A percentile compares a stretch with the other conserved stretches of the same genome.
Evolutionary conservation across 352 stramenopile genomes (phyloP).

Genomic region (Globisporangium mamillatum): DNA sequence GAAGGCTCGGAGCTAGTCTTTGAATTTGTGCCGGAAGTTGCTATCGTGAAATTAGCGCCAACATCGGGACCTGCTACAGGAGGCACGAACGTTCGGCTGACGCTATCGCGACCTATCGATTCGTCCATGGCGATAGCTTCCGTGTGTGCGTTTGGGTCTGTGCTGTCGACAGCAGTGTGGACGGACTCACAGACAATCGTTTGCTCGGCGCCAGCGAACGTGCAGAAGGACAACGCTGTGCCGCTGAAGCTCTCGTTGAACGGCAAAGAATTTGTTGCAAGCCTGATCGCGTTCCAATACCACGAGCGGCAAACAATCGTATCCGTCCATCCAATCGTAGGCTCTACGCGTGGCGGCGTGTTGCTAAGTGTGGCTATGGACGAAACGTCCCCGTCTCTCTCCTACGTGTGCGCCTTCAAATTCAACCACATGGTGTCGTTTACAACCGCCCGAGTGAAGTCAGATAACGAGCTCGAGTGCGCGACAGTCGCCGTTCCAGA

Average conservation of each 20-base stretch:
- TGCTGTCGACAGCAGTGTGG: constrained; percentile 6
- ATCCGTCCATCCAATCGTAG: constrained; percentile 26
- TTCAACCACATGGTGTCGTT: constrained; percentile 7
- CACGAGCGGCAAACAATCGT: constrained; percentile 22
- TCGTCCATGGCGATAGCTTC: background rate
- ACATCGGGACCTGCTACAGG: constrained; percentile 21
- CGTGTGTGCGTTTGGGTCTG: constrained; percentile 32
- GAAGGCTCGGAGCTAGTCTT: constrained; percentile 21
- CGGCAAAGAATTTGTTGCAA: constrained; percentile 24
- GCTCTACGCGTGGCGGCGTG: constrained; percentile 21
- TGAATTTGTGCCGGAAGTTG: constrained; percentile 29
- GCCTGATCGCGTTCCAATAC: constrained; percentile 23
- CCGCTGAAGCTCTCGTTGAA: constrained; percentile 24
- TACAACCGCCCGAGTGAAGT: constrained; percentile 11
- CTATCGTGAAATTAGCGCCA: constrained; percentile 23
- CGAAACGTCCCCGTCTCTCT: constrained; percentile 6
- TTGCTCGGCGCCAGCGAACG: constrained; percentile 19
- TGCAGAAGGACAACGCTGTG: constrained; percentile 8
- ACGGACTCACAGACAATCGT: constrained; percentile 18
- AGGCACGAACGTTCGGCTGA: constrained; percentile 27
- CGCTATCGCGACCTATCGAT: constrained; percentile 21
- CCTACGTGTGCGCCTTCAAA: constrained; percentile 35
- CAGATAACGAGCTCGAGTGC: constrained; percentile 8
- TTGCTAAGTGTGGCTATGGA: constrained; percentile 21
- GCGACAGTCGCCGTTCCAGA: constrained; percentile 5